phyloP scores from a whole-genome alignment of 1,139 yeast genomes.

The Schizosaccharomyces versatilis region DNA sequence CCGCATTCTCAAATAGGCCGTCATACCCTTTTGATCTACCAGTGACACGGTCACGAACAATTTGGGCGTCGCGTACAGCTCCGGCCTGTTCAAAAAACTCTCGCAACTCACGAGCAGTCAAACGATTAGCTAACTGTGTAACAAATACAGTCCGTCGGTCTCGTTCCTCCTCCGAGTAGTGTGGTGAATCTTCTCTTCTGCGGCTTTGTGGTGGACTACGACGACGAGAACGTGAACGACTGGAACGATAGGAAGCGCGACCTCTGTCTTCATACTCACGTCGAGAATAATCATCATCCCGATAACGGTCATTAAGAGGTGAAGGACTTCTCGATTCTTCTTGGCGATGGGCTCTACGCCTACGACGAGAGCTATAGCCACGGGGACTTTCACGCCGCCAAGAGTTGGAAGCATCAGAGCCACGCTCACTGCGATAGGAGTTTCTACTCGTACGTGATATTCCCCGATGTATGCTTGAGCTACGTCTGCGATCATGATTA shows the following conservation, averaged over 20 bases:
- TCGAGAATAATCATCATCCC: slow-evolving; percentile 1
- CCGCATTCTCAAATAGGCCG: background rate
- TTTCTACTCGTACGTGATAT: too few species aligned
- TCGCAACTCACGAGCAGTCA: slow-evolving; percentile 18
- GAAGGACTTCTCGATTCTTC: slow-evolving; percentile 3
- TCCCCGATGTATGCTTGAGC: too few species aligned
- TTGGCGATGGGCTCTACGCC: background rate
- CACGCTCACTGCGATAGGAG: too few species aligned
- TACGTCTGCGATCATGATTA: too few species aligned
- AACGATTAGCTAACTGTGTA: slow-evolving; percentile 21
- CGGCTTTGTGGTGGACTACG: slow-evolving; percentile 2
- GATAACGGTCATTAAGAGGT: background rate
- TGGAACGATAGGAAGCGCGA: slow-evolving; percentile 6
- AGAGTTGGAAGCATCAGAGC: too few species aligned
- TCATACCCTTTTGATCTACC: slow-evolving; percentile 20
- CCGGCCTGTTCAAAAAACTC: slow-evolving; percentile 22
- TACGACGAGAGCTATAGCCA: background rate
- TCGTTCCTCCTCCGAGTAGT: slow-evolving; percentile 16
- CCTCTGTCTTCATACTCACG: slow-evolving; percentile 5
- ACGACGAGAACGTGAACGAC: slow-evolving; percentile 7
- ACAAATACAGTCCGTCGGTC: slow-evolving; percentile 22
- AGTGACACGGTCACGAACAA: slow-evolving; percentile 20
- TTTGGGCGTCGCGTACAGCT: slow-evolving; percentile 21
- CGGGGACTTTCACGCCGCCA: background rate
- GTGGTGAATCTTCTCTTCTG: slow-evolving; percentile 10